A percentile compares a stretch with the other conserved stretches of the same genome.
These are phyloP conservation scores for Xylaria flabelliformis DNA, from an alignment of 495 filamentous ascomycete species.

Conservation along the genomic window DNA sequence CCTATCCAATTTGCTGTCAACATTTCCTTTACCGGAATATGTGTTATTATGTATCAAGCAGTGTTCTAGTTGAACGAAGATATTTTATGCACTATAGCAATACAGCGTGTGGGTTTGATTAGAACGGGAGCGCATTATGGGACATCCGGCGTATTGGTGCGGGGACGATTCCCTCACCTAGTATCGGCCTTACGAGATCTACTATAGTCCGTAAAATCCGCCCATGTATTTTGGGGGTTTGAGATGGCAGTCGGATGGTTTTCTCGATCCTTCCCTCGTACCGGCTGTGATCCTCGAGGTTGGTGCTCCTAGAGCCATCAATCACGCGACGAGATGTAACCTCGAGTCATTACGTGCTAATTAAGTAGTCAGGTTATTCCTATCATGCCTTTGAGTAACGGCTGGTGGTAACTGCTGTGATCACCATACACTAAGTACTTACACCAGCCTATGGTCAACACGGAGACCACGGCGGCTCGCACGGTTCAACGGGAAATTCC, in stretches of 20 bases:
- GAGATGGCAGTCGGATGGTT: not conserved
- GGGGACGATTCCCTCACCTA: not conserved
- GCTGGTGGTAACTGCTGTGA: not conserved
- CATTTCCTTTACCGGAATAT: not conserved
- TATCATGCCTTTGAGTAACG: not conserved
- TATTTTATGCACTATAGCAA: not conserved
- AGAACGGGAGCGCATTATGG: not conserved
- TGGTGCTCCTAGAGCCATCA: not conserved
- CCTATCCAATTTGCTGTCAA: not conserved
- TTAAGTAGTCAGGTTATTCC: not conserved
- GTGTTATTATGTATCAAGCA: not conserved
- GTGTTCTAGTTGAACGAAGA: not conserved
- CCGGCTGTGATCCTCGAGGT: constrained; percentile 1
- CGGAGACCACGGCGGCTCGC: constrained; percentile 1
- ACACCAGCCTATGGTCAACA: not conserved
- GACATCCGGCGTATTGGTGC: not conserved
- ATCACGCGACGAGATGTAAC: not conserved
- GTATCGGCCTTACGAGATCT: constrained; percentile 2
- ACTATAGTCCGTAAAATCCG: constrained; percentile 2
- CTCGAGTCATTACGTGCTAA: not conserved
- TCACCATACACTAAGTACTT: not conserved
- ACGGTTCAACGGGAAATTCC: constrained; percentile 22
- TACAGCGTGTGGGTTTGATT: not conserved
- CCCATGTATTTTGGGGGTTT: not conserved
- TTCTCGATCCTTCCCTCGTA: not conserved